phyloP scores from a whole-genome alignment of 1,284 basidiomycete genomes.

The Microstroma glucosiphilum region DNA sequence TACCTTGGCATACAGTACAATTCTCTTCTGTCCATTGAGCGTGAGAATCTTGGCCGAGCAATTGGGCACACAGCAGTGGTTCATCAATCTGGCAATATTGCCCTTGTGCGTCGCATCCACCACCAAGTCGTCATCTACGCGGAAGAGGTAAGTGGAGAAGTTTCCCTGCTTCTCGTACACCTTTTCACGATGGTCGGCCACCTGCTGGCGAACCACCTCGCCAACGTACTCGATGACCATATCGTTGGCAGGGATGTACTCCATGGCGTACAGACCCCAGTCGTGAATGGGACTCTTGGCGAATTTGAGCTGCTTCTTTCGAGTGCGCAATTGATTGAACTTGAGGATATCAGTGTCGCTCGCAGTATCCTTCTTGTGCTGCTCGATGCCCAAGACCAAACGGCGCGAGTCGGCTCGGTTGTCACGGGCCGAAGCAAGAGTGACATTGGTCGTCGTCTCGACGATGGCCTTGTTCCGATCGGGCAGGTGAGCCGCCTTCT shows the following conservation, averaged over 20 bases:
- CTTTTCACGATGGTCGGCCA: slow-evolving; percentile 95
- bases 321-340: slow-evolving; percentile 94
- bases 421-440: slow-evolving; percentile 72
- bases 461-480: slow-evolving; percentile 59
- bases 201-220: slow-evolving; percentile 87
- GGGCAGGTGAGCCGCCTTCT: slow-evolving; percentile 77
- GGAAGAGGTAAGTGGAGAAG: slow-evolving; percentile 49
- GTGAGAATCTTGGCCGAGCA: slow-evolving; percentile 98
- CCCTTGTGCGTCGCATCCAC: slow-evolving; percentile 99
- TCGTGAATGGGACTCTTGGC: slow-evolving; percentile 94
- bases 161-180: slow-evolving; percentile 74
- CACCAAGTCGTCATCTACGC: slow-evolving; percentile 54
- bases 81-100: slow-evolving; percentile 63
- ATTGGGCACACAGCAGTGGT: slow-evolving; percentile 92
- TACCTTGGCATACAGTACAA: slow-evolving; percentile 92
- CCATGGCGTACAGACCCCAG: slow-evolving; percentile 68
- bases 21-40: slow-evolving; percentile 95
- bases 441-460: slow-evolving; percentile 43
- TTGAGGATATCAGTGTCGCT: slow-evolving; percentile 65
- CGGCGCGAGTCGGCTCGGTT: slow-evolving; percentile 91
- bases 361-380: slow-evolving; percentile 66
- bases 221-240: slow-evolving; percentile 99
- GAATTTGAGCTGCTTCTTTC: slow-evolving; percentile 96
- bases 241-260: slow-evolving; percentile 79
- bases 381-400: slow-evolving; percentile 86